A percentile compares a stretch with the other conserved stretches of the same genome.
Conservation (phyloP, 2,329 filamentous ascomycete genomes). For the Fusarium mangiferae region DNA sequence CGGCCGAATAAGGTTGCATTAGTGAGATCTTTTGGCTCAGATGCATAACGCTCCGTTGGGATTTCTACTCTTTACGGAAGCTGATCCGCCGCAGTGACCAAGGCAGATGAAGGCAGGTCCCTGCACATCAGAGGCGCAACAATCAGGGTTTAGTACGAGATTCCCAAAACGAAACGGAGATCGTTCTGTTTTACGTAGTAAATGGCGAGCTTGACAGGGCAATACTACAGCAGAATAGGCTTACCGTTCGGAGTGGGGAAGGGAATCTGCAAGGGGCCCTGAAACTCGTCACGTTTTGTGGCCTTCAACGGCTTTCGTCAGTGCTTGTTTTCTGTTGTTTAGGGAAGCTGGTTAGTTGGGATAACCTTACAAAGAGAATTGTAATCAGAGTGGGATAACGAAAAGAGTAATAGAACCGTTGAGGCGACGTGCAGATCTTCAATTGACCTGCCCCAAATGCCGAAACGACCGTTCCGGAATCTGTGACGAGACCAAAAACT, state of each 20-base stretch:
- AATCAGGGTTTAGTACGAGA: neutral
- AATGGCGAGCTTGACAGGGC: neutral
- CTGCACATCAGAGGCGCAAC: neutral
- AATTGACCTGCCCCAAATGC: slow-evolving; percentile 11
- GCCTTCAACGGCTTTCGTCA: neutral
- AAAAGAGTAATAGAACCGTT: slow-evolving; percentile 7
- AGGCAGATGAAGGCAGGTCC: neutral
- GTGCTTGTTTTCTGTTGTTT: neutral
- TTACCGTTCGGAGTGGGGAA: slow-evolving; percentile 6
- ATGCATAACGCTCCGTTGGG: slow-evolving; percentile 8
- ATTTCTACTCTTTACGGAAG: neutral
- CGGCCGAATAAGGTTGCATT: slow-evolving; percentile 17
- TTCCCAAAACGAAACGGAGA: slow-evolving; percentile 20
- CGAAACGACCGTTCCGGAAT: slow-evolving; percentile 10
- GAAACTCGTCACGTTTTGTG: slow-evolving; percentile 10
- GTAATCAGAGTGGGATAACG: slow-evolving; percentile 4
- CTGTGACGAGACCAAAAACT: slow-evolving; percentile 11
- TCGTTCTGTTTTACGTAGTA: slow-evolving; percentile 1
- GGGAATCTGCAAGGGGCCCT: neutral
- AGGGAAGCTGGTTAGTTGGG: neutral
- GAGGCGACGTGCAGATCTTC: neutral
- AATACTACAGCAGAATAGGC: neutral
- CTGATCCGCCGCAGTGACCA: neutral
- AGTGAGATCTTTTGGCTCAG: slow-evolving; percentile 14
- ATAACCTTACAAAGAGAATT: slow-evolving; percentile 4